Conservation (phyloP, 2,329 filamentous ascomycete species). For the Metarhizium sp. region DNA sequence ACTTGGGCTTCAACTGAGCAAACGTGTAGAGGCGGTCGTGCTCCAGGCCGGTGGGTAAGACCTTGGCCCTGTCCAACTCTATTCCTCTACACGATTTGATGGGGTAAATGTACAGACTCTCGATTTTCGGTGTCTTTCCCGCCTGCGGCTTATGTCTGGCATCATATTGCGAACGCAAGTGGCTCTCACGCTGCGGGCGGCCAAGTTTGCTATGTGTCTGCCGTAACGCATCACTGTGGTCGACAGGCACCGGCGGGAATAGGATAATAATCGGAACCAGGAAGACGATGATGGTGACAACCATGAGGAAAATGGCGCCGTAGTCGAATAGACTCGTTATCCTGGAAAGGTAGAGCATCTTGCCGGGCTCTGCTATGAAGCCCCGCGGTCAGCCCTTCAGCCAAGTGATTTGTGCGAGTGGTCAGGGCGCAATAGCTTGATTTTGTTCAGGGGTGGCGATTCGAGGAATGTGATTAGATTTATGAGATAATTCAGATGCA, state of each 20-base stretch:
- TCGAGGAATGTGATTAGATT: background rate
- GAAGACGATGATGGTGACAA: constrained; percentile 39
- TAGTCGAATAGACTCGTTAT: constrained; percentile 18
- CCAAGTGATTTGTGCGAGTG: background rate
- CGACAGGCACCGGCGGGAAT: constrained; percentile 44
- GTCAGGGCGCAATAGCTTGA: background rate
- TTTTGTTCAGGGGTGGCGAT: background rate
- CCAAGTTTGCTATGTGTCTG: constrained; percentile 45
- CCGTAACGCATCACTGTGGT: constrained; percentile 41
- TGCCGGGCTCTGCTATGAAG: background rate
- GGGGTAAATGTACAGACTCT: constrained; percentile 72
- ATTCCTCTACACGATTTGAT: constrained; percentile 75
- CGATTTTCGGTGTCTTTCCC: constrained; percentile 19
- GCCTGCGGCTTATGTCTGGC: constrained; percentile 12
- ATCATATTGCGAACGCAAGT: constrained; percentile 20
- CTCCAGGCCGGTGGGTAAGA: constrained; percentile 61
- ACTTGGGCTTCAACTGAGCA: constrained; percentile 42
- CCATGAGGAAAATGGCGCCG: constrained; percentile 28
- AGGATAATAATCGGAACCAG: constrained; percentile 43
- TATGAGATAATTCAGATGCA: background rate
- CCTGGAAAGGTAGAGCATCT: constrained; percentile 5
- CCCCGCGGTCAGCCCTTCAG: constrained; percentile 2
- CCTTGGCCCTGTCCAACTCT: constrained; percentile 55
- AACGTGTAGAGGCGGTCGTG: constrained; percentile 80
- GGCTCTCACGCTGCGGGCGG: constrained; percentile 26